These are phyloP conservation scores for Melampsora americana DNA, from an alignment of 1,284 basidiomycete species.

Conservation along the genomic window DNA sequence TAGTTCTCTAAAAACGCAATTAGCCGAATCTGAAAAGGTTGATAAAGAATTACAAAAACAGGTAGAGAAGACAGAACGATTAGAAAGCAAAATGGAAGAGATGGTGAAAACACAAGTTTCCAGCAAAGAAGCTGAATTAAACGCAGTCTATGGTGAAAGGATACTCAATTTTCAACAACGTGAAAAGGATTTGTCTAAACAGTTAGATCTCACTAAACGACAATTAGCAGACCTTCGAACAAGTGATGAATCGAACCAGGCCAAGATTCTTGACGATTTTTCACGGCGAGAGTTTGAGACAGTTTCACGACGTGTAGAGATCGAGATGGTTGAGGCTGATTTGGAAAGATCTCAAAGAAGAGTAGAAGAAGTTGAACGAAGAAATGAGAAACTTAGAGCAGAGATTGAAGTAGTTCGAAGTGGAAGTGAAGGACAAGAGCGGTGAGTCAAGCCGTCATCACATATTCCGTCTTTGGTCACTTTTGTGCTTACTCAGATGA, in stretches of 20 bases:
- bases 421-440: constrained; percentile 70
- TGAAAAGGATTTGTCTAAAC: constrained; percentile 83
- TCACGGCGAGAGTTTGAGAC: constrained; percentile 76
- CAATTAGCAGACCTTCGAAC: constrained; percentile 84
- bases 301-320: constrained; percentile 76
- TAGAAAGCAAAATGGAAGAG: constrained; percentile 85
- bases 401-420: constrained; percentile 84
- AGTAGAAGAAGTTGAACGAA: constrained; percentile 82
- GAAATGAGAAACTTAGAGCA: constrained; percentile 86
- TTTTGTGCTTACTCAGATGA: constrained; percentile 1
- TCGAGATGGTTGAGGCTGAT: constrained; percentile 88
- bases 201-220: constrained; percentile 75
- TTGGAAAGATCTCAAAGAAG: constrained; percentile 87
- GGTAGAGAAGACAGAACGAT: constrained; percentile 68
- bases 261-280: constrained; percentile 77
- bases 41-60: constrained; percentile 74
- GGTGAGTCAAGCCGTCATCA: constrained; percentile 58
- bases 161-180: constrained; percentile 90
- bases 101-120: constrained; percentile 76
- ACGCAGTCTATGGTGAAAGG: constrained; percentile 92
- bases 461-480: constrained; percentile 12
- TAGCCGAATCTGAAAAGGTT: constrained; percentile 64
- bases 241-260: constrained; percentile 86
- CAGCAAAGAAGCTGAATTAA: constrained; percentile 89
- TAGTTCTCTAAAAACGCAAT: constrained; percentile 67